Evolutionary conservation across 495 filamentous ascomycete genomes (phyloP).

Genomic region (Bryoglossum gracile): DNA sequence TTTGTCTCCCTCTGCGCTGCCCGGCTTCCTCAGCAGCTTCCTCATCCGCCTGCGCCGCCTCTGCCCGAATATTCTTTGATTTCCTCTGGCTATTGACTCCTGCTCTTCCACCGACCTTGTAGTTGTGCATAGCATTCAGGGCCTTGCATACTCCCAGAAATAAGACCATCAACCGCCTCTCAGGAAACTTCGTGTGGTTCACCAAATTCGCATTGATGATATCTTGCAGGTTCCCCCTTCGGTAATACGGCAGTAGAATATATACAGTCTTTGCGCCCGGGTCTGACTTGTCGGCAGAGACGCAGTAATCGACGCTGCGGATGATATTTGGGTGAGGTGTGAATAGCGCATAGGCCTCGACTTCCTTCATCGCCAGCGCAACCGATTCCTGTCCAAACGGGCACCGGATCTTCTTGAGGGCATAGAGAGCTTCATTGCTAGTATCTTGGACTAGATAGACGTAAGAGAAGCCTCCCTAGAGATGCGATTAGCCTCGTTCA

Average conservation of each 20-base stretch:
- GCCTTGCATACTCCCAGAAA: slow-evolving; percentile 90
- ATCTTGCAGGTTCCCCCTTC: slow-evolving; percentile 91
- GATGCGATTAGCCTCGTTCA: too few species aligned
- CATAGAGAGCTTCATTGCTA: slow-evolving; percentile 70
- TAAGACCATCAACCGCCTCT: slow-evolving; percentile 76
- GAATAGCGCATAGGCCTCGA: slow-evolving; percentile 93
- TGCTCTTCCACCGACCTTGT: slow-evolving; percentile 53
- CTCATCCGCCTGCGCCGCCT: slow-evolving; percentile 53
- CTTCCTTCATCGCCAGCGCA: slow-evolving; percentile 86
- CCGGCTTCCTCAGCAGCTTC: slow-evolving; percentile 49
- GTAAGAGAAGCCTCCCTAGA: slow-evolving; percentile 92
- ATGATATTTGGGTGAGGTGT: slow-evolving; percentile 78
- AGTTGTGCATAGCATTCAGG: slow-evolving; percentile 84
- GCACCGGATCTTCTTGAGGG: slow-evolving; percentile 96
- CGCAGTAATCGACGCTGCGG: slow-evolving; percentile 76
- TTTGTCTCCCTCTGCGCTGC: slow-evolving; percentile 35
- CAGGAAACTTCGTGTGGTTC: slow-evolving; percentile 91
- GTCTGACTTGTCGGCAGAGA: slow-evolving; percentile 48
- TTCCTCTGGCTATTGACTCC: slow-evolving; percentile 43
- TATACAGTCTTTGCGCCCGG: slow-evolving; percentile 86
- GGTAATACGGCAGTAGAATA: slow-evolving; percentile 90
- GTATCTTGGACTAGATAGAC: slow-evolving; percentile 97
- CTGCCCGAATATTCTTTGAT: slow-evolving; percentile 51
- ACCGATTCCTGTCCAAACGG: slow-evolving; percentile 97
- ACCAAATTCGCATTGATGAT: slow-evolving; percentile 97